phyloP scores from a whole-genome alignment of 306 rosid genomes.

The Inga laurina region DNA sequence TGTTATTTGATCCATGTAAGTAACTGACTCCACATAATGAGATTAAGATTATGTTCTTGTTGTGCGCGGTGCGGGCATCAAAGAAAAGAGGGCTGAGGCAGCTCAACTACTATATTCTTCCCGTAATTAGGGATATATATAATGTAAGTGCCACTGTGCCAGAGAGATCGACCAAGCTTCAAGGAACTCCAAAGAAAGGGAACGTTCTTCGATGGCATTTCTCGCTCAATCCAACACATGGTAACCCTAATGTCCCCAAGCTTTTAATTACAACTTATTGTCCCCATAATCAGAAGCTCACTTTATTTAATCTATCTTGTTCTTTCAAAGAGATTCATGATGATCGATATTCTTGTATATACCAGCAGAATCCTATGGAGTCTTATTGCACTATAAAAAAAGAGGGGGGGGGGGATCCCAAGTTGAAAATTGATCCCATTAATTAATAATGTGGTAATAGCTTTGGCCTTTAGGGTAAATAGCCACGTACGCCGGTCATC shows the following conservation, averaged over 20 bases:
- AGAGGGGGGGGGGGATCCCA: no score
- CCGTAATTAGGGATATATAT: not conserved
- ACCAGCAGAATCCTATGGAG: slow-evolving; percentile 35
- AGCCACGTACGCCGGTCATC: not conserved
- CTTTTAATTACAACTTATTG: slow-evolving; percentile 9
- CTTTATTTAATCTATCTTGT: not conserved
- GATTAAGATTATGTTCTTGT: no score
- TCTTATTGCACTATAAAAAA: not conserved
- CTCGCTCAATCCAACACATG: slow-evolving; percentile 16
- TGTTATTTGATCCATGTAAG: fast-evolving
- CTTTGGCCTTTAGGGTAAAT: not conserved
- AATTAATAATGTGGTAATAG: no score
- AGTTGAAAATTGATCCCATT: not conserved
- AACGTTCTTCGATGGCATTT: slow-evolving; percentile 61
- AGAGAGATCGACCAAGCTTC: not conserved
- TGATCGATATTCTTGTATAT: not conserved
- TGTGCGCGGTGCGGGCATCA: no score
- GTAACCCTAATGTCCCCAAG: slow-evolving; percentile 25
- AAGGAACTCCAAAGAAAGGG: slow-evolving; percentile 50
- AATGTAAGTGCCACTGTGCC: not conserved
- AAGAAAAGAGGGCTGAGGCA: not conserved
- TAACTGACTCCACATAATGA: fast-evolving
- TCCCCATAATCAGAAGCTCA: not conserved
- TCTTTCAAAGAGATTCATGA: slow-evolving; percentile 1
- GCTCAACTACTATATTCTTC: not conserved